These are phyloP conservation scores for Drechslera avenae DNA, from an alignment of 2,329 filamentous ascomycete genomes.

Conservation along the genomic window DNA sequence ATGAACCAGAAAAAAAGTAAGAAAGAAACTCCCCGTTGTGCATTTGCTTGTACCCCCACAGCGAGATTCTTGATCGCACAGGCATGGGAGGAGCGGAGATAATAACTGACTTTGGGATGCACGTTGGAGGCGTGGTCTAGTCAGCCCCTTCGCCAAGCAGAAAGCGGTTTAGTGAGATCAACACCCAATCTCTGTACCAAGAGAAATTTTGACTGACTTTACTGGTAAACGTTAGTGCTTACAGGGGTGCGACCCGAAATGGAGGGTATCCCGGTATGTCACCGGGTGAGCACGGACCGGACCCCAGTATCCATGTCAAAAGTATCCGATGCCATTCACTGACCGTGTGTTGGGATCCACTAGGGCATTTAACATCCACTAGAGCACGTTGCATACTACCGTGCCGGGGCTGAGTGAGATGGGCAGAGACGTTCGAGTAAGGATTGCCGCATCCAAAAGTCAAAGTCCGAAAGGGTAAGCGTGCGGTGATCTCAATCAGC, in stretches of 20 bases:
- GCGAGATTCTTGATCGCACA: too few species aligned
- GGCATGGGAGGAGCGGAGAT: too few species aligned
- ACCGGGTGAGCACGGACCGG: background rate
- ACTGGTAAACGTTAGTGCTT: background rate
- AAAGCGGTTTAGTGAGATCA: conserved; percentile 1
- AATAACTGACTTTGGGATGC: background rate
- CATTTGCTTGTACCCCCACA: too few species aligned
- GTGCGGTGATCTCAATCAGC: conserved; percentile 9
- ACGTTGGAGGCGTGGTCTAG: conserved; percentile 2
- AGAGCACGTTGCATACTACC: background rate
- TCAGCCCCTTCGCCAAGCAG: background rate
- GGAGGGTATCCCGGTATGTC: background rate
- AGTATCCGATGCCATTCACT: too few species aligned
- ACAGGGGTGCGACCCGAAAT: background rate
- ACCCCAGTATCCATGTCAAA: too few species aligned
- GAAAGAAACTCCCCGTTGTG: too few species aligned
- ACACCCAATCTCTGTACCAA: background rate
- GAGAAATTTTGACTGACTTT: background rate
- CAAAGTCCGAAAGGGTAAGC: background rate
- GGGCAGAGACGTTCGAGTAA: background rate
- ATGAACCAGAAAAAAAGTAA: too few species aligned
- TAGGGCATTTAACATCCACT: background rate
- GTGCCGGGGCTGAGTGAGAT: background rate
- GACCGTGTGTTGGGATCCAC: too few species aligned
- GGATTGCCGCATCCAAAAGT: background rate